Conservation (phyloP, 2,329 filamentous ascomycete genomes). For the Colletotrichum melonis region DNA sequence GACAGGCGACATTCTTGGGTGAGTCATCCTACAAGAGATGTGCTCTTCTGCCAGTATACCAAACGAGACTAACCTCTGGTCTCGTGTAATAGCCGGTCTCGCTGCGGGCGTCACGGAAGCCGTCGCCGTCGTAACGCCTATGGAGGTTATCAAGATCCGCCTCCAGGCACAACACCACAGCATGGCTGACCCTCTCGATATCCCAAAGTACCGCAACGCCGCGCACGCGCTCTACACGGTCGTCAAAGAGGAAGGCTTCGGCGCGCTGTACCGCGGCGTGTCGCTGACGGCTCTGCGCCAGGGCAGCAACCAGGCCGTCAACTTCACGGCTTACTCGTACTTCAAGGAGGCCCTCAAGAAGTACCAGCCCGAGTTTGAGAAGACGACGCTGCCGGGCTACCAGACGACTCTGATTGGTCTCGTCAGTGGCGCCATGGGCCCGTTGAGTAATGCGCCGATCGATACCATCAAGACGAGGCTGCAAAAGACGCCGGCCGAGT, state of each 20-base stretch:
- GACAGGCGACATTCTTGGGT: conserved; percentile 72
- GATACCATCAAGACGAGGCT: conserved; percentile 98
- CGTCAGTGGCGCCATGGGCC: conserved; percentile 93
- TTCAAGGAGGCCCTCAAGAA: conserved; percentile 83
- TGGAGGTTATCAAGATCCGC: conserved; percentile 99
- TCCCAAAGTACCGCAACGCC: conserved; percentile 97
- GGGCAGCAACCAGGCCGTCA: conserved; percentile 97
- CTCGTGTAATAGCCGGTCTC: conserved; percentile 72
- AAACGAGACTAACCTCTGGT: conserved; percentile 1
- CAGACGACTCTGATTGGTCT: conserved; percentile 94
- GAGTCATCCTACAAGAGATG: conserved; percentile 9
- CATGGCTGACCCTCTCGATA: conserved; percentile 95
- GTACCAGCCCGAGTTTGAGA: conserved; percentile 76
- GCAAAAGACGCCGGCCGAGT: conserved; percentile 87
- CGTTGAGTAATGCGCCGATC: conserved; percentile 95
- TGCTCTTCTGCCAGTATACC: neutral
- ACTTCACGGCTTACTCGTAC: conserved; percentile 98
- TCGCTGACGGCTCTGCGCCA: conserved; percentile 93
- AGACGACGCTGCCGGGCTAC: conserved; percentile 79
- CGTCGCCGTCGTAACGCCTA: conserved; percentile 94
- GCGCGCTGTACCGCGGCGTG: conserved; percentile 92
- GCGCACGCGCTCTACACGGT: conserved; percentile 88
- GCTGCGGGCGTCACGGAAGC: conserved; percentile 96
- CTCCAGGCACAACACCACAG: conserved; percentile 98
- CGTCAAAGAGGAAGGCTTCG: conserved; percentile 87